These are phyloP conservation scores for Mycena vulgaris DNA, from an alignment of 768 basidiomycete species.

Conservation along the genomic window DNA sequence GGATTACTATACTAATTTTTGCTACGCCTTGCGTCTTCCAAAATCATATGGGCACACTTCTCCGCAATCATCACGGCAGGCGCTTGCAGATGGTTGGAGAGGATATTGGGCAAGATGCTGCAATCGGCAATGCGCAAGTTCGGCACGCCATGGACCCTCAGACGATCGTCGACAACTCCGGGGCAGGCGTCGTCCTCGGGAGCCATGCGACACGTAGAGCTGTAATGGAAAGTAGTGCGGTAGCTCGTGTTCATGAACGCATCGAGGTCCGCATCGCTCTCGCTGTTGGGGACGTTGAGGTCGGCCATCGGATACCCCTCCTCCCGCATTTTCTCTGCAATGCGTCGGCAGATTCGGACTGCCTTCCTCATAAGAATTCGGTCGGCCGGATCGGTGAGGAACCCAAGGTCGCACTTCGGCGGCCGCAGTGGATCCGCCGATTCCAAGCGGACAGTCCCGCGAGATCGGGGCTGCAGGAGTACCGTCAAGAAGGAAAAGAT, in stretches of 20 bases:
- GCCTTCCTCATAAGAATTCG: slow-evolving; percentile 43
- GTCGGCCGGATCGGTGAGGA: slow-evolving; percentile 46
- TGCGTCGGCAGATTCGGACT: slow-evolving; percentile 39
- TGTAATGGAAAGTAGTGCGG: slow-evolving; percentile 53
- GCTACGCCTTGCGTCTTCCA: not conserved
- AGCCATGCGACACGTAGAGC: slow-evolving; percentile 57
- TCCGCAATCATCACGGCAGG: slow-evolving; percentile 53
- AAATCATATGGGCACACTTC: slow-evolving; percentile 48
- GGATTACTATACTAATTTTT: too few species aligned
- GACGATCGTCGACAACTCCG: slow-evolving; percentile 64
- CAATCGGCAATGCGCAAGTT: slow-evolving; percentile 60
- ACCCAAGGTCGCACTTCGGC: slow-evolving; percentile 50
- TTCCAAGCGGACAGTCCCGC: slow-evolving; percentile 40
- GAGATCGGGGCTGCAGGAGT: slow-evolving; percentile 41
- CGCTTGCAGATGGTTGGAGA: slow-evolving; percentile 52
- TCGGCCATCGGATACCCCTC: slow-evolving; percentile 47
- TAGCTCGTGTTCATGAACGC: slow-evolving; percentile 42
- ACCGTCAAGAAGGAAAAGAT: not conserved
- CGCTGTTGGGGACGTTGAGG: slow-evolving; percentile 43
- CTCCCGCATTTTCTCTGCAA: slow-evolving; percentile 43
- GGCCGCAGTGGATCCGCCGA: slow-evolving; percentile 48
- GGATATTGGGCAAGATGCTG: slow-evolving; percentile 49
- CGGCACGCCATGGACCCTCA: slow-evolving; percentile 61
- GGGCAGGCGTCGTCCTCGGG: slow-evolving; percentile 31
- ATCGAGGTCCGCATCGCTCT: slow-evolving; percentile 50